Evolutionary conservation across 371 early-diverging fungal species (phyloP).

Genomic region (Mycotypha africana): DNA sequence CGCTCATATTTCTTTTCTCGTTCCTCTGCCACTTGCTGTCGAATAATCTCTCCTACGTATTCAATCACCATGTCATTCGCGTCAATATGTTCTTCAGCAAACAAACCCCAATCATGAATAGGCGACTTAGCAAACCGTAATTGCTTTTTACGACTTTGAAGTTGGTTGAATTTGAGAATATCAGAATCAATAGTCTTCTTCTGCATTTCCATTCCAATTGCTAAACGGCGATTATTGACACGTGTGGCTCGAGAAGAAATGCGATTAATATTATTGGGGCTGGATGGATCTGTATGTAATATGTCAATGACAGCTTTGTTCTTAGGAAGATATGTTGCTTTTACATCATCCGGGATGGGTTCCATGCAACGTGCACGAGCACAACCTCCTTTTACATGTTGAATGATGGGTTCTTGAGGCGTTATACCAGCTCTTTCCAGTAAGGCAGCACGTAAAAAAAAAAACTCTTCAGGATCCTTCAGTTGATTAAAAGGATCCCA

Average conservation of each 20-base stretch:
- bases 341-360: constrained; percentile 64
- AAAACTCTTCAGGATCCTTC: constrained; percentile 50
- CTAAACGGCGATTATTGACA: constrained; percentile 56
- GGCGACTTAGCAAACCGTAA: constrained; percentile 83
- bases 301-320: constrained; percentile 38
- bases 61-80: constrained; percentile 95
- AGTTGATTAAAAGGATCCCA: constrained; percentile 38
- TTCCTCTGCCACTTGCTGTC: constrained; percentile 92
- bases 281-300: constrained; percentile 1
- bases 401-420: constrained; percentile 4
- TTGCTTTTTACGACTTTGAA: constrained; percentile 84
- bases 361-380: constrained; percentile 72
- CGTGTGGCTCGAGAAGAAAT: constrained; percentile 53
- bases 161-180: constrained; percentile 81
- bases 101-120: constrained; percentile 97
- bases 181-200: constrained; percentile 55
- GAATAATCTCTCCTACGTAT: constrained; percentile 97
- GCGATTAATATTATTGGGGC: constrained; percentile 24
- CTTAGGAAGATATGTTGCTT: constrained; percentile 59
- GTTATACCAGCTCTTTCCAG: constrained; percentile 21
- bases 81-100: constrained; percentile 88
- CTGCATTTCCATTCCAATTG: constrained; percentile 38
- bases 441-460: constrained; percentile 45
- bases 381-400: constrained; percentile 51
- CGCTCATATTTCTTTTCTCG: constrained; percentile 91